phyloP scores from a whole-genome alignment of 768 basidiomycete genomes.

The Mycena haematopus region DNA sequence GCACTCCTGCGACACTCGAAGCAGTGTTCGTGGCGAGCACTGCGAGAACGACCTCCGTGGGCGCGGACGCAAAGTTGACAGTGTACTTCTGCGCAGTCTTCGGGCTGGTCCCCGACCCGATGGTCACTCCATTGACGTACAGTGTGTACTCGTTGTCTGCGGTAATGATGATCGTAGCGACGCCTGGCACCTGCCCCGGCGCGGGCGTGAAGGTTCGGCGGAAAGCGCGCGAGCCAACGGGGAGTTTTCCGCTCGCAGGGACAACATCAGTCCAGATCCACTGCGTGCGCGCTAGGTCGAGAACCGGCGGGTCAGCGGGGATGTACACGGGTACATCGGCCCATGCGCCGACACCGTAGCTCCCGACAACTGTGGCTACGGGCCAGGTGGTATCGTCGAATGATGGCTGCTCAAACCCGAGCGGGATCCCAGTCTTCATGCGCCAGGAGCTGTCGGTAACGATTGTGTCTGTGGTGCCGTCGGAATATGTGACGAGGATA shows the following conservation, averaged over 20 bases:
- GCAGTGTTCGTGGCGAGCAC: conserved; percentile 5
- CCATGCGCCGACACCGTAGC: not conserved
- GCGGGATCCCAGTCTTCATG: not conserved
- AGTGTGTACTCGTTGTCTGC: conserved; percentile 10
- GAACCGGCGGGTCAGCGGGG: conserved; percentile 1
- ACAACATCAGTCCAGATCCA: conserved; percentile 10
- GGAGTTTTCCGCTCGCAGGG: conserved; percentile 11
- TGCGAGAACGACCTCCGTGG: too few relatives aligned
- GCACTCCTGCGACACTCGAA: conserved; percentile 5
- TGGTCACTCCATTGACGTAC: conserved; percentile 8
- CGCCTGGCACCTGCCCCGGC: not conserved
- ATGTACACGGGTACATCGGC: not conserved
- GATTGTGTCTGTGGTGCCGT: conserved; percentile 11
- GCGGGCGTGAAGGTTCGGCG: not conserved
- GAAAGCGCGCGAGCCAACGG: conserved; percentile 5
- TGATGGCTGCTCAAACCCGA: conserved; percentile 2
- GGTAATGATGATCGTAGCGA: conserved; percentile 9
- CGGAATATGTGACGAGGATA: conserved; percentile 14
- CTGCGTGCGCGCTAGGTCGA: too few relatives aligned
- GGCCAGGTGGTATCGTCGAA: conserved; percentile 16
- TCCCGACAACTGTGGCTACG: not conserved
- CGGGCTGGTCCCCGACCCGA: not conserved
- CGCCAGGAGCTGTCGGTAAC: too few relatives aligned
- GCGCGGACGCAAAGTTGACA: conserved; percentile 5
- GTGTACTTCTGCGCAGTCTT: conserved; percentile 2